Base-by-base conservation (phyloP, 208 protist genomes). In the Trypanosoma conorhini region DNA sequence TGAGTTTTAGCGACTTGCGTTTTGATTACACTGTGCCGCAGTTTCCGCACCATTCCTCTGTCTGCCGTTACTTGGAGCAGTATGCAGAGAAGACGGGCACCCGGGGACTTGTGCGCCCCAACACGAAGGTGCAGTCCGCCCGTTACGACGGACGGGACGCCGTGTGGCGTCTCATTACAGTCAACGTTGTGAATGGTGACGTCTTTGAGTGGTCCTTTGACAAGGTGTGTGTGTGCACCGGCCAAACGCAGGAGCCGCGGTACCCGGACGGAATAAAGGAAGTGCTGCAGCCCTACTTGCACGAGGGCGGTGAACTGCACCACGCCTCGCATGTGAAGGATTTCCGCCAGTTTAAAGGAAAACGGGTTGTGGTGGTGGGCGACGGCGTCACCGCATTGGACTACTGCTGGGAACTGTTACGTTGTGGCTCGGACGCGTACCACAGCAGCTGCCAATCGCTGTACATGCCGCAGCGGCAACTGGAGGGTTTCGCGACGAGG, bases 191-290 rank as follows among this genome's bases (percentile, higher is more conserved):
- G 51, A 94, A 84, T 57, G 87, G 89, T 15, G 92, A 96, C 69
- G 84, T 95, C n/a, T 87, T 92, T 74, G 88, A 94, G 68, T 96
- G 89, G 86, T 74, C 82, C 24, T 96, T 96, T 63, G 86, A 96
- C 61, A 79, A 75, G 62, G 84, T 96, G 19, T 93, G 87, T 62
- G 89, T 96, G 50, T 93, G 87, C 74, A 94, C 92, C 15, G 92
- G 92, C 3, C 87, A 94, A 62, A 87, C 87, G 38, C 88, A 96
- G 55, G 83, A 92, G 75, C 69, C 82, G 55, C 85, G 87, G 50
- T 94, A 85, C 70, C 92, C 92, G 0, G 62, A 50, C 1, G 80
- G 80, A 1, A 51, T 89, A 52, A 70, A 61, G 13, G 82, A 89
- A 35, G 17, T 52, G 8, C 67, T 96, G 21, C 19, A 60, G 28